Base-by-base conservation (phyloP, 305 asterid genomes). In the Solanum hybrid region DNA sequence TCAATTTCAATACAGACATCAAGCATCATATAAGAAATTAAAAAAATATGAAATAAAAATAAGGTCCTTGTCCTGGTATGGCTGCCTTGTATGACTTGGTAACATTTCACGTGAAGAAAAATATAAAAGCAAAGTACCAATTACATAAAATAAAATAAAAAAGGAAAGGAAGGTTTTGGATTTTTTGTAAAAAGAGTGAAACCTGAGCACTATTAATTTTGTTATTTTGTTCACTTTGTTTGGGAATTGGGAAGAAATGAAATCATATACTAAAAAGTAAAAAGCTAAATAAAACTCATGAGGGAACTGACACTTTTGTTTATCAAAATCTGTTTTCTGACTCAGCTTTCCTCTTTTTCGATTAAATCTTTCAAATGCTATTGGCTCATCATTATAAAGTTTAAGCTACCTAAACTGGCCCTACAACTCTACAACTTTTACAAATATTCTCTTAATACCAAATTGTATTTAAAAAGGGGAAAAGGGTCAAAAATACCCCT, bases 161-260 rank as follows among this genome's bases (percentile, higher is more conserved):
- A 24, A 72, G 78, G 8, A 34, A 91, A 90, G 91, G 85, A 90
- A 51, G 38, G 92, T 12, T 89, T 94, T 91, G 94, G 93, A 75
- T 7, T 57, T 39, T 65, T 86, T 73, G 82, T 51, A 32, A 33
- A 88, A 88, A 88, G 61, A 88, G 89, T 76, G 91, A 14, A 82
- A 27, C 26, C 88, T 84, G 27, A 39, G 51, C 1, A 38, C 20
- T 17, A 37, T 10, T 29, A 83, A 17, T 84, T 84, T 22, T 51
- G 91, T 57, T 89, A 17, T 24, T 2, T 83, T 45, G 88, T 51
- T 51, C 51, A 15, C 36, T 2, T 83, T 41, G 88, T 51, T 51
- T 84, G 88, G 88, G 26, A 84, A 85, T 85, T 51, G 88, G 88
- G 77, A 51, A 36, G 32, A 85, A 85, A 85, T 57, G 31, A 84